Evolutionary conservation across 306 rosid genomes (phyloP), one percentile per base, ranked within the genome.

Genomic region (Cucurbita maxima): DNA sequence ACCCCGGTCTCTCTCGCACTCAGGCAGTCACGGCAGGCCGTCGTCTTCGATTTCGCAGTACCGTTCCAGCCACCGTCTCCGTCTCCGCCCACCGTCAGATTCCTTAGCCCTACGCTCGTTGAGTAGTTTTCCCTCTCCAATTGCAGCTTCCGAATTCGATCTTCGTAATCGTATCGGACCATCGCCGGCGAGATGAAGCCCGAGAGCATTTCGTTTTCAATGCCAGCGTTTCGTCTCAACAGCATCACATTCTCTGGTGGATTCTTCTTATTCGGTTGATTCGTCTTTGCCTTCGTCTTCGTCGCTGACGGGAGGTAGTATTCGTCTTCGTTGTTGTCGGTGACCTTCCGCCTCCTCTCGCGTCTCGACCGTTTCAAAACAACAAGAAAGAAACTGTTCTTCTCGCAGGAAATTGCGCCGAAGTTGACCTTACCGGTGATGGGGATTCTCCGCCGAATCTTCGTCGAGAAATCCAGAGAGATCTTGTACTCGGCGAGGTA

Each of bases 391-490:
- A 83, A 85, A 18, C 86, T 81, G 10, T 78, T 81, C 12, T 71
- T 77, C 45, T 80, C 78, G 68, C 76, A 76, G 3, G 64, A 10
- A 48, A 87, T 59, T 22, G 81, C 67, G 63, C 76, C 69, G 77
- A 91, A 79, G 81, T 86, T 83, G 83, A 83, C 34, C 78, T 84
- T 87, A 3, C 80, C 81, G 3, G 85, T 87, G 76, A 89, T 38
- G 0, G 87, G 97, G 19, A 83, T 79, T 68, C 80, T 76, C 63
- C 80, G 77, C 72, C 74, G 77, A n/a, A 71, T 63, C 5, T 70
- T 76, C 11, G 62, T 4, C 19, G 82, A 69, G 59, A 84, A 78
- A 53, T 74, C 54, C 41, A 8, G 22, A 18, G 72, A 10, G 34
- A 15, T 52, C 61, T 75, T 75, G 20, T 50, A 48, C 58, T 76